phyloP scores from a whole-genome alignment of 2,329 filamentous ascomycete genomes.

The Cladobotryum mycophilum region DNA sequence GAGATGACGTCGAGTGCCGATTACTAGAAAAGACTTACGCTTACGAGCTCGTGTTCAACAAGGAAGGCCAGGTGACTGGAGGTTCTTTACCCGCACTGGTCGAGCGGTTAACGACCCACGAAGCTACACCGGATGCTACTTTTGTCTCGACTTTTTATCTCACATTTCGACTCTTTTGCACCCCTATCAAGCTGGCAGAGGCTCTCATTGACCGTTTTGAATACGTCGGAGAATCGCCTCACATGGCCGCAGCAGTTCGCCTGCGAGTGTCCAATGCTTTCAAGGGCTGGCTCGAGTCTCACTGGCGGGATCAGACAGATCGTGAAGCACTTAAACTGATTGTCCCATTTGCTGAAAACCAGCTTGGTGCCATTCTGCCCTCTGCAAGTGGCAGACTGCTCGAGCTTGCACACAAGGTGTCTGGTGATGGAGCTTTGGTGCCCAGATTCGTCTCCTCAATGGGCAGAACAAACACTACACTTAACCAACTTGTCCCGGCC shows the following conservation, averaged over 20 bases:
- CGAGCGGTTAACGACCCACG: slow-evolving; percentile 89
- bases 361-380: slow-evolving; percentile 62
- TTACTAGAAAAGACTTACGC: slow-evolving; percentile 89
- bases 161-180: slow-evolving; percentile 90
- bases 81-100: slow-evolving; percentile 85
- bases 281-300: slow-evolving; percentile 94
- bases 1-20: slow-evolving; percentile 72
- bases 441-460: slow-evolving; percentile 80
- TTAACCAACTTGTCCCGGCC: slow-evolving; percentile 61
- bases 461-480: slow-evolving; percentile 76
- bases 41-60: slow-evolving; percentile 87
- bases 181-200: slow-evolving; percentile 70
- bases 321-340: slow-evolving; percentile 69
- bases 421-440: slow-evolving; percentile 66
- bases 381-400: slow-evolving; percentile 73
- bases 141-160: slow-evolving; percentile 95
- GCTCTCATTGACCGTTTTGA: slow-evolving; percentile 87
- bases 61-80: slow-evolving; percentile 89
- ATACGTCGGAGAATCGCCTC: slow-evolving; percentile 73
- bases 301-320: slow-evolving; percentile 84
- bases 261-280: slow-evolving; percentile 92
- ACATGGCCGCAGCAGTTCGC: slow-evolving; percentile 71
- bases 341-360: slow-evolving; percentile 69
- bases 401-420: slow-evolving; percentile 74
- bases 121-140: slow-evolving; percentile 82